Evolutionary conservation across 805 yeast species (phyloP), one percentile per base, ranked within the genome.

Genomic region (Schwanniomyces polymorphus): DNA sequence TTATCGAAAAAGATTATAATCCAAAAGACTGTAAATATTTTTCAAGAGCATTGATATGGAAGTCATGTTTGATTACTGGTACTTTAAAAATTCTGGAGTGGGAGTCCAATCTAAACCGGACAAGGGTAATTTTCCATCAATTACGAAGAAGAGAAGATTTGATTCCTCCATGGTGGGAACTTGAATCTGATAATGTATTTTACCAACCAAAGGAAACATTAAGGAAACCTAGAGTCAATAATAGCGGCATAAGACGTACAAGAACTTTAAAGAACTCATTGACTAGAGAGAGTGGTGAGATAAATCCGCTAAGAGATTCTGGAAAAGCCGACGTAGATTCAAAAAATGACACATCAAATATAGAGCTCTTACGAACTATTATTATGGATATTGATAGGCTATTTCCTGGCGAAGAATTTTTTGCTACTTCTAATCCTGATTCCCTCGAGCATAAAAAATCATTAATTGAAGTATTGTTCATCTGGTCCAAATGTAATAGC

Each of bases 331-430:
- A 45, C 14, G 21, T 44, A 21, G 34, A 47, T 41, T 34, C 45
- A 31, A 25, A 37, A 14, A 18, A 44, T 11, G 18, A 45, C 2
- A 56, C 52, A n/a, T 50, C 63, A 1, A 79, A 77, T 50, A 42
- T 64, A 3, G 79, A 76, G 27, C 61, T 74, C 8, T 59, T 80
- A 26, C 65, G 65, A 25, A 61, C 68, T 7, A 72, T 80, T 27
- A 68, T 78, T n/a, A 55, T 77, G 39, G 85, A 80, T 49, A 76
- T 79, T 3, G 79, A 79, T 38, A 59, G 85, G 45, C 59, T 80
- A 10, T 80, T 80, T 52, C 84, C 85, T 1, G 78, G 76, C 1
- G 76, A 72, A 41, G 58, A 53, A 17, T 61, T 61, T 46, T 68
- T 60, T 48, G 60, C 60, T 44, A 40, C 51, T 27, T 31, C 42